A percentile compares a stretch with the other conserved stretches of the same genome.
Evolutionary conservation across 2,329 filamentous ascomycete species (phyloP).

Genomic region (Nothophaeocryptopus gaeumannii): DNA sequence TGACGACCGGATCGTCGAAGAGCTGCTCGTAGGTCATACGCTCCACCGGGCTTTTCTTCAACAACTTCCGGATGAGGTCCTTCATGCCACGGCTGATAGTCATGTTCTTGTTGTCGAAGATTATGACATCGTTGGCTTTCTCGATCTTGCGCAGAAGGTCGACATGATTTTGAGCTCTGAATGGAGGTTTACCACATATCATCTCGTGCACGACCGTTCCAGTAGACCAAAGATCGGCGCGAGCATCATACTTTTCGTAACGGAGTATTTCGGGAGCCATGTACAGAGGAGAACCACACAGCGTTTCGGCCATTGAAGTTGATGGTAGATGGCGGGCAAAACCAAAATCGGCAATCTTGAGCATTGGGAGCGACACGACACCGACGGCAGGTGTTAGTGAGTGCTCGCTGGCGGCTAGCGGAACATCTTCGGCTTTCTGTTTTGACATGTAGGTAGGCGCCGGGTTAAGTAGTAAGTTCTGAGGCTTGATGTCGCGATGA

Average conservation of each 20-base stretch:
- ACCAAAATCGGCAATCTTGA: constrained; percentile 98
- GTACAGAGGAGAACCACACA: constrained; percentile 94
- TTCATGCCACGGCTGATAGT: constrained; percentile 75
- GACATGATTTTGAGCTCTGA: constrained; percentile 89
- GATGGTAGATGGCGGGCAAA: constrained; percentile 89
- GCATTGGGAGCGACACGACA: constrained; percentile 81
- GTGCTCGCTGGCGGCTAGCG: constrained; percentile 75
- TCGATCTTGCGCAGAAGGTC: constrained; percentile 92
- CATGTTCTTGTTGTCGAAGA: constrained; percentile 53
- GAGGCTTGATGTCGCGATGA: constrained; percentile 95
- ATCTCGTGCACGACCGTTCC: constrained; percentile 95
- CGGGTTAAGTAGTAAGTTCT: constrained; percentile 88
- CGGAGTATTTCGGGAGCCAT: constrained; percentile 98
- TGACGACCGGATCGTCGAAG: constrained; percentile 60
- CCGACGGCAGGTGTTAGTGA: constrained; percentile 79
- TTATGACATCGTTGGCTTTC: constrained; percentile 78
- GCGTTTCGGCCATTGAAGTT: constrained; percentile 88
- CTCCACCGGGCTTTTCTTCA: constrained; percentile 83
- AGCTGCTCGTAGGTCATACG: constrained; percentile 83
- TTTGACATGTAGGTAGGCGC: constrained; percentile 68
- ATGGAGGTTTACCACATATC: constrained; percentile 85
- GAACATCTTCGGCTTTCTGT: constrained; percentile 59
- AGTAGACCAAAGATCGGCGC: constrained; percentile 95
- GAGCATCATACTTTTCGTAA: constrained; percentile 96
- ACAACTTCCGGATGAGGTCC: constrained; percentile 69